Base-by-base conservation (phyloP, 768 basidiomycete genomes). In the Pleurotus salmoneostramineus region DNA sequence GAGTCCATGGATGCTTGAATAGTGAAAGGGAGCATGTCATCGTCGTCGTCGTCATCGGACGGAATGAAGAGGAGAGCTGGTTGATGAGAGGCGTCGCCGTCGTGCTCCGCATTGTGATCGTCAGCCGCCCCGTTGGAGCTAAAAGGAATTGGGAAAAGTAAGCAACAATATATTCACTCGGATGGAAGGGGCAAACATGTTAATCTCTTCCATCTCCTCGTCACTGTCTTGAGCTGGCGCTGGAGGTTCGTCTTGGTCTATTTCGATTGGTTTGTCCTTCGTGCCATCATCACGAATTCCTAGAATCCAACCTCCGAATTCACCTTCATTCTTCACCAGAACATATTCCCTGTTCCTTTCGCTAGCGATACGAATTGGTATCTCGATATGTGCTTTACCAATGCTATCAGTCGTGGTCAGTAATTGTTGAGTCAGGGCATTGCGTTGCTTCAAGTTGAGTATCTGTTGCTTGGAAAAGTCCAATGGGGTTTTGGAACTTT, bases 401-500 rank as follows among this genome's bases (percentile, higher is more conserved):
- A 98, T 93, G 54, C 81, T 91, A 68, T 98, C 95, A 1, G 95
- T 97, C 12, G 97, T 96, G 49, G 81, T 83, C 48, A 98, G 75
- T 35, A 99, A 82, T 66, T 96, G 93, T 64, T 98, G 97, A 1
- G 97, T 98, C 61, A 98, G 77, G 3, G 85, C 69, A 68, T 99
- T 99, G 37, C 97, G 80, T 70, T 97, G 89, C 61, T 86, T 82
- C 7, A 99, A 79, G 64, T 93, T 90, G 71, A 86, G 82, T 69
- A 99, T 98, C 69, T 99, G 97, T 62, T 96, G 89, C 65, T 89
- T 94, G 0, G 95, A 98, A 69, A 99, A 99, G 69, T 98, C 97
- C 56, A 98, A 76, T 0, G 97, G 87, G 0, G 95, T 96, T 2
- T 76, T 77, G 0, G 94, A 82, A 45, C 79, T 82, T 56, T 77